Base-by-base conservation (phyloP, 2,329 filamentous ascomycete species). In the Colletotrichum tropicale region DNA sequence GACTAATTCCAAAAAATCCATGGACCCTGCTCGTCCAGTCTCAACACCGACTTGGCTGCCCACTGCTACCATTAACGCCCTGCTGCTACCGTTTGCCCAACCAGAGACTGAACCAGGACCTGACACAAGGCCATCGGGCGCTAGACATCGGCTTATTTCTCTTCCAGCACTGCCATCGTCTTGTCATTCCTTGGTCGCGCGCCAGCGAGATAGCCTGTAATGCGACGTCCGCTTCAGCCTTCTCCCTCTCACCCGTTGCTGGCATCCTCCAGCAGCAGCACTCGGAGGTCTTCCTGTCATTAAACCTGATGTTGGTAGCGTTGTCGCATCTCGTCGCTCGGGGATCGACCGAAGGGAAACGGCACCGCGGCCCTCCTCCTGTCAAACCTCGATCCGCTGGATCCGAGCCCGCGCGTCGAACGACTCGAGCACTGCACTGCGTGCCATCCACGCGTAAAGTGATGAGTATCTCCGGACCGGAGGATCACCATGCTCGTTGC, bases 91-190 rank as follows among this genome's bases (percentile, higher is more conserved):
- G 34, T 21, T 18, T 65, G 68, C n/a, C 67, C 16, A 70, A 48
- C 28, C 68, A 26, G 36, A 36, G 43, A 52, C 62, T 66, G 38
- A 30, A 43, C 52, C 30, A 12, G 52, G 30, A n/a, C 69, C 70
- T 73, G 73, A 58, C 73, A 75, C 70, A 36, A 21, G 34, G 26
- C n/a, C 38, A 32, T 36, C 70, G 43, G 30, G 30, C 67, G 56
- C 58, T 68, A 74, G 70, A 28, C 24, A 64, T 74, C 70, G 74
- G 70, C 48, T 74, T n/a, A 34, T 38, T 65, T 52, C 52, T 48
- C 38, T 76, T 76, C 74, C 74, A 76, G 74, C 74, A 76, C 74
- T 28, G 74, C 74, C 70, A 73, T 73, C 52, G n/a, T 38, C 36
- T 48, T 36, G 68, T 38, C 68, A 43, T 56, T 52, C 55, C 62